A percentile compares a stretch with the other conserved stretches of the same genome.
These are phyloP conservation scores for Rhodosporidiobolus sp. DNA, from an alignment of 768 basidiomycete genomes.

Conservation along the genomic window DNA sequence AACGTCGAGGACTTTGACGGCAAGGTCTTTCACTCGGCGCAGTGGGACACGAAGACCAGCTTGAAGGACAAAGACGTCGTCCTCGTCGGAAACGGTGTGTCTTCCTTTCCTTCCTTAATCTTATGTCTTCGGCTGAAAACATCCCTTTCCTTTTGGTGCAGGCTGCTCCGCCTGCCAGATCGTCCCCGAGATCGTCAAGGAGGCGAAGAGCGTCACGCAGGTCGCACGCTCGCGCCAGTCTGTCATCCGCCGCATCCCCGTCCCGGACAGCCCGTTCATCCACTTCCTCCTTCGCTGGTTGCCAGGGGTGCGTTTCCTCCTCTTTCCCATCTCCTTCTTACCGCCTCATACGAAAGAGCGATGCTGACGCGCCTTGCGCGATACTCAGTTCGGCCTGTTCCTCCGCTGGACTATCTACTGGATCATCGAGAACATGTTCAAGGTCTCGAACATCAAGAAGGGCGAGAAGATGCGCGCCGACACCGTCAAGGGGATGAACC, in stretches of 20 bases:
- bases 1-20: constrained; percentile 38
- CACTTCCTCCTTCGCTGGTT: constrained; percentile 19
- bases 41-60: constrained; percentile 37
- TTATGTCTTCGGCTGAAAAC: neutral
- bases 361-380: too few species aligned
- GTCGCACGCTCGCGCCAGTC: constrained; percentile 40
- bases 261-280: constrained; percentile 6
- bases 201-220: constrained; percentile 35
- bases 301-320: constrained; percentile 21
- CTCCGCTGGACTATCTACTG: constrained; percentile 21
- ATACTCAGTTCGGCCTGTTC: constrained; percentile 26
- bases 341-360: too few species aligned
- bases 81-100: constrained; percentile 42
- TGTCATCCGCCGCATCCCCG: constrained; percentile 20
- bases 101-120: neutral
- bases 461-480: constrained; percentile 22
- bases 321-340: too few species aligned
- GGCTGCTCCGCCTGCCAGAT: constrained; percentile 43
- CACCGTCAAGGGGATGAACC: constrained; percentile 3
- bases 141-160: neutral
- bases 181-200: constrained; percentile 37
- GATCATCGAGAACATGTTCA: constrained; percentile 14
- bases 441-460: constrained; percentile 13
- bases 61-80: constrained; percentile 42
- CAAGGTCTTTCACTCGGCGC: constrained; percentile 39